Base-by-base conservation (phyloP, 2,329 filamentous ascomycete genomes). In the Aspergillus sp. region DNA sequence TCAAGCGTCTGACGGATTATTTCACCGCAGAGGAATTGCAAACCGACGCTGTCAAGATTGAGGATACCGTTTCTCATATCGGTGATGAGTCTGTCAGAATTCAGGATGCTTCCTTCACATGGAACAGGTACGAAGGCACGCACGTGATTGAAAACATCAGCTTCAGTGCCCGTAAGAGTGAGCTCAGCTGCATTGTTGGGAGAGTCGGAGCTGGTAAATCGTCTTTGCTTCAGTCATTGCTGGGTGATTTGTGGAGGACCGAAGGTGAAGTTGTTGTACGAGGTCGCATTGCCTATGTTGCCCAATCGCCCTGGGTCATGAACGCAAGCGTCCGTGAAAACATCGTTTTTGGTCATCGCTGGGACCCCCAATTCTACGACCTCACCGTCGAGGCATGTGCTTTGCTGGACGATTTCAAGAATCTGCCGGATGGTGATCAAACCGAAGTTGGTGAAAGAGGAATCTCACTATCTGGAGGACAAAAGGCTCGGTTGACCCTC, bases 301-400 rank as follows among this genome's bases (percentile, higher is more conserved):
- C 92, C 15, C 96, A 99, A 75, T 88, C 91, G 70, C 83, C 92
- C 19, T 99, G 96, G 95, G 91, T 99, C 55, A 94, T 98, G 88
- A 99, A 99, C 73, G 95, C 95, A 8, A 96, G 91, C 30, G 93
- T 99, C 59, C 91, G 92, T 69, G 95, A 99, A 73, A 99, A 99
- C 73, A 97, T 99, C 68, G 84, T 97, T 4, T 99, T 99, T 72
- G 95, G 95, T 1, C 92, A 99, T 78, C 89, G 91, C 50, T 97
- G 91, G 82, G 94, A 99, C 76, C 89, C 93, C 5, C 85, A 89
- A 30, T 99, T 99, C 77, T 99, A 99, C 78, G 91, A 98, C 58
- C 89, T 91, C 71, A 97, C 94, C 0, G 84, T 99, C 54, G 89
- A 91, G 73, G 94, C 95, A 43, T 99, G 96, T 74, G 95, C 95